A percentile compares a stretch with the other conserved stretches of the same genome.
Conservation (phyloP, 2,329 filamentous ascomycete species). For the Pseudogymnoascus sp. region DNA sequence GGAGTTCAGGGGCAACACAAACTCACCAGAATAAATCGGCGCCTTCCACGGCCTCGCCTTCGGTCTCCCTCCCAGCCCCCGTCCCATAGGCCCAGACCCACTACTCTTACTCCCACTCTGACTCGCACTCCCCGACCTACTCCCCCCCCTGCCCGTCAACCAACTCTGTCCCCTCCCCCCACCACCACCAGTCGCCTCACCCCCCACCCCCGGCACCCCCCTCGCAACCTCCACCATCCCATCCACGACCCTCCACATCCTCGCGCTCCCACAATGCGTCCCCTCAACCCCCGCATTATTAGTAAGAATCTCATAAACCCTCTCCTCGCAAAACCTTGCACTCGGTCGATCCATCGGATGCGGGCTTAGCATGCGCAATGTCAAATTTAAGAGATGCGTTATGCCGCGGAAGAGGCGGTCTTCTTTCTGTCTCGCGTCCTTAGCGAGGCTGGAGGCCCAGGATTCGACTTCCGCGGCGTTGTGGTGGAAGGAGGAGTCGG, state of each 20-base stretch:
- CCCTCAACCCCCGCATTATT: slow-evolving; percentile 39
- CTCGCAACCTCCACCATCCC: slow-evolving; percentile 15
- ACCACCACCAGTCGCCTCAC: background rate
- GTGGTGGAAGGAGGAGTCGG: slow-evolving; percentile 63
- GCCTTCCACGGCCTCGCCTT: slow-evolving; percentile 35
- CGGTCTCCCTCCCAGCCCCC: slow-evolving; percentile 20
- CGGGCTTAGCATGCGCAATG: slow-evolving; percentile 45
- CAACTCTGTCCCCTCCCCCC: background rate
- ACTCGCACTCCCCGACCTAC: slow-evolving; percentile 22
- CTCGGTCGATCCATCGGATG: slow-evolving; percentile 45
- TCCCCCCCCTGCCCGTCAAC: slow-evolving; percentile 11
- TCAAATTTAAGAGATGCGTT: slow-evolving; percentile 42
- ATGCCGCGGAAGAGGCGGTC: slow-evolving; percentile 43
- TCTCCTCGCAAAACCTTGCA: slow-evolving; percentile 42
- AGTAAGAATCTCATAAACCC: slow-evolving; percentile 43
- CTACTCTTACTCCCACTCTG: slow-evolving; percentile 18
- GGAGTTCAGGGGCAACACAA: background rate
- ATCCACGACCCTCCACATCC: slow-evolving; percentile 31
- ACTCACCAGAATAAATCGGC: slow-evolving; percentile 31
- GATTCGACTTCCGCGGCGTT: slow-evolving; percentile 59
- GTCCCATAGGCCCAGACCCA: slow-evolving; percentile 14
- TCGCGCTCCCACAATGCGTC: slow-evolving; percentile 42
- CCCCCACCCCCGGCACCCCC: background rate
- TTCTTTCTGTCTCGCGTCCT: slow-evolving; percentile 42
- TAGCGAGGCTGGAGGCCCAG: slow-evolving; percentile 56